Conservation (phyloP, 768 basidiomycete genomes). For the Russula virescens region DNA sequence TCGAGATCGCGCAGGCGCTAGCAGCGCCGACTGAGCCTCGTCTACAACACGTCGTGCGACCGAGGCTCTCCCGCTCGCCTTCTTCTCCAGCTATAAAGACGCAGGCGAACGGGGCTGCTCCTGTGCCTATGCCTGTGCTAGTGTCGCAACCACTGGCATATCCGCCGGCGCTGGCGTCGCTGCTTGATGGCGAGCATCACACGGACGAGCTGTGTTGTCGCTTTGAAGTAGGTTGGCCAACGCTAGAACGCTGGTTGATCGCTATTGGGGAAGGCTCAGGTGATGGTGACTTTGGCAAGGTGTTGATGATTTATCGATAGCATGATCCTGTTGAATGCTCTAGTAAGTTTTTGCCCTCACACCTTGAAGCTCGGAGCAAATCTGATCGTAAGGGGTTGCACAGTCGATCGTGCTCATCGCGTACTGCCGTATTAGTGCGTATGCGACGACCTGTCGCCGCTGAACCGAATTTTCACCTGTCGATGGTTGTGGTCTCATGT, state of each 20-base stretch:
- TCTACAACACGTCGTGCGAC: slow-evolving; percentile 30
- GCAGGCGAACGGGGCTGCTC: slow-evolving; percentile 27
- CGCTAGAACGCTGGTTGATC: slow-evolving; percentile 67
- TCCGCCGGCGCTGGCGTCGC: slow-evolving; percentile 49
- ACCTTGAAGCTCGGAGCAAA: not conserved
- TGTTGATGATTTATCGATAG: slow-evolving; percentile 76
- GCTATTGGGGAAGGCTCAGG: slow-evolving; percentile 54
- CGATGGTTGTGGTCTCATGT: too few species aligned
- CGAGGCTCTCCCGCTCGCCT: slow-evolving; percentile 52
- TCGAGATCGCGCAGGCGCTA: slow-evolving; percentile 23
- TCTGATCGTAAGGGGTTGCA: not conserved
- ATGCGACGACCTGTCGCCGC: too few species aligned
- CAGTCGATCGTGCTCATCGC: too few species aligned
- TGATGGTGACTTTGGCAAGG: slow-evolving; percentile 63
- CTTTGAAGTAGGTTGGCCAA: slow-evolving; percentile 81
- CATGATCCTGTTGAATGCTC: not conserved
- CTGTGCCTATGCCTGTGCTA: slow-evolving; percentile 12
- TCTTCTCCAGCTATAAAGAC: slow-evolving; percentile 43
- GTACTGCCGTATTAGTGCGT: not conserved
- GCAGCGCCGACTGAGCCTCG: slow-evolving; percentile 6
- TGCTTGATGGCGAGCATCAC: slow-evolving; percentile 87
- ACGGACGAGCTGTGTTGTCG: slow-evolving; percentile 83
- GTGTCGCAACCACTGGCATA: slow-evolving; percentile 32
- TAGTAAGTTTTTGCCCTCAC: not conserved
- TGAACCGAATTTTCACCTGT: too few species aligned